Evolutionary conservation across 2,329 filamentous ascomycete genomes (phyloP).

Genomic region (Leptographium galeiforme): DNA sequence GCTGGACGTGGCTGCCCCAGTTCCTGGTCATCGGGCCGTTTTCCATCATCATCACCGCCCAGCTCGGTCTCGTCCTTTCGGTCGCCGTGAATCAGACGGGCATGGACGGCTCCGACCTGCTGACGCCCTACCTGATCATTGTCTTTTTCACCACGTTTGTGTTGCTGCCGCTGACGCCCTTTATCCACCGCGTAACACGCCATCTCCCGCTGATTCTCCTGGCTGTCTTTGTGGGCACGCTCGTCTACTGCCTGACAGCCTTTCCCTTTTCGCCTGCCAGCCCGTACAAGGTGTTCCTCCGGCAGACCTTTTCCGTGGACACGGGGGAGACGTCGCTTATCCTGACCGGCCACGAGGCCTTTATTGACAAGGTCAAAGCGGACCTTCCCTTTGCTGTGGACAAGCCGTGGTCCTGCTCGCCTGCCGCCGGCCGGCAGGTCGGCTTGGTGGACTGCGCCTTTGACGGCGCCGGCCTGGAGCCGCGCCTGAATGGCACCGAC

Average conservation of each 20-base stretch:
- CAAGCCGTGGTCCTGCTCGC: constrained; percentile 40
- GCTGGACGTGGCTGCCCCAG: constrained; percentile 80
- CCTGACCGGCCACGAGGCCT: constrained; percentile 54
- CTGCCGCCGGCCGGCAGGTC: constrained; percentile 23
- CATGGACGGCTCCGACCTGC: constrained; percentile 62
- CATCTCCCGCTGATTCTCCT: constrained; percentile 70
- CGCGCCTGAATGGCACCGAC: constrained; percentile 36
- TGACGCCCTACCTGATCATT: constrained; percentile 59
- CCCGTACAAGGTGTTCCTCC: constrained; percentile 77
- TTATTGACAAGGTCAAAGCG: constrained; percentile 50
- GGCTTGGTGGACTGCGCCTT: constrained; percentile 58
- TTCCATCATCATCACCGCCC: constrained; percentile 61
- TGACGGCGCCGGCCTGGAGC: constrained; percentile 31
- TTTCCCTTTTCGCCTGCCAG: constrained; percentile 77
- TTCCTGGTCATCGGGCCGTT: constrained; percentile 70
- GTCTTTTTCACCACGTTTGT: constrained; percentile 57
- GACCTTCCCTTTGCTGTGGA: constrained; percentile 59
- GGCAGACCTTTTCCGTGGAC: constrained; percentile 68
- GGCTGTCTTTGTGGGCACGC: constrained; percentile 56
- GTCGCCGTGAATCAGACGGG: constrained; percentile 68
- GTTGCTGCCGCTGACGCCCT: constrained; percentile 65
- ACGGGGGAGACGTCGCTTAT: constrained; percentile 56
- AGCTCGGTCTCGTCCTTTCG: constrained; percentile 60
- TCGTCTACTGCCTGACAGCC: constrained; percentile 73
- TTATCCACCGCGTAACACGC: constrained; percentile 73